phyloP scores from a whole-genome alignment of 305 asterid genomes.

The Solanum hybrid region DNA sequence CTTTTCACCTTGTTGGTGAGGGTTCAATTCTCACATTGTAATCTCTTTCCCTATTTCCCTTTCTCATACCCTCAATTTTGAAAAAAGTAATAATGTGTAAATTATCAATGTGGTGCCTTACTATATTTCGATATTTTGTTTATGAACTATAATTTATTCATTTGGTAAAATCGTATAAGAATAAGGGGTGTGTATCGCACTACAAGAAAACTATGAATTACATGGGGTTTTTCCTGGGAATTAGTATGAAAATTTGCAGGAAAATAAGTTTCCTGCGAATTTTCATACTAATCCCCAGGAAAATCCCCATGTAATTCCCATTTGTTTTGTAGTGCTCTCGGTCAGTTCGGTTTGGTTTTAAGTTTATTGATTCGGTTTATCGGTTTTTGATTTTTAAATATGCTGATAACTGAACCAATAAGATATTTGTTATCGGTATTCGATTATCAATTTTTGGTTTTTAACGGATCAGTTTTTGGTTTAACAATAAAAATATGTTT shows the following conservation, averaged over 20 bases:
- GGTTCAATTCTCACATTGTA: background rate
- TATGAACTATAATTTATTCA: background rate
- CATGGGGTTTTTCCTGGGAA: too few relatives aligned
- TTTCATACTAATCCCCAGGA: too few relatives aligned
- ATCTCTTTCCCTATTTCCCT: background rate
- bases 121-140: too few relatives aligned
- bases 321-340: too few relatives aligned
- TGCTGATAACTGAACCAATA: background rate
- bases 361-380: too few relatives aligned
- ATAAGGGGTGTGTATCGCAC: background rate
- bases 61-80: background rate
- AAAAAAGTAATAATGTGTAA: background rate
- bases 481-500: fast-evolving
- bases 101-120: background rate
- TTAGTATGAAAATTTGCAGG: too few relatives aligned
- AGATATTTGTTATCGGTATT: background rate
- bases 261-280: too few relatives aligned
- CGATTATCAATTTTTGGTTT: background rate
- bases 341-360: too few relatives aligned
- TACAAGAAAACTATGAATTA: too few relatives aligned
- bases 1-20: background rate
- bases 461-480: too few relatives aligned
- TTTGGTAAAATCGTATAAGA: background rate
- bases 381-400: too few relatives aligned
- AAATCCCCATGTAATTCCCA: too few relatives aligned